Percentiles rank a stretch among this genome's conserved stretches.
Conservation (phyloP, 345 rosid genomes). For the Linum lewisii region DNA sequence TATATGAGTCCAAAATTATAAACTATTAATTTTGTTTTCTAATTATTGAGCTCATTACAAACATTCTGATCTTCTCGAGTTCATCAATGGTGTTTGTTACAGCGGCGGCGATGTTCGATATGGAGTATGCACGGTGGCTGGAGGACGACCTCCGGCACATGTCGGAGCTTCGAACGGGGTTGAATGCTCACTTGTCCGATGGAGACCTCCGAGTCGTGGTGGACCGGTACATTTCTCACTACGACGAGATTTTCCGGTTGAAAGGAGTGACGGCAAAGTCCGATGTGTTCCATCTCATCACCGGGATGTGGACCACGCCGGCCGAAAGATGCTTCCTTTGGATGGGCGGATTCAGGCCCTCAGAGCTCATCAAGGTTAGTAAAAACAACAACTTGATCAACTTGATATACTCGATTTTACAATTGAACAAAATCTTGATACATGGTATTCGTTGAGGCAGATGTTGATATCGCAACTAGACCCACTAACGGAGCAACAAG, state of each 20-base stretch:
- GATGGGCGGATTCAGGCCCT: slow-evolving; percentile 97
- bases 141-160: slow-evolving; percentile 83
- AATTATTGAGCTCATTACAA: slow-evolving; percentile 4
- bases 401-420: no score
- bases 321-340: slow-evolving; percentile 96
- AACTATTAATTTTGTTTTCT: background rate
- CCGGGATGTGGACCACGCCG: slow-evolving; percentile 82
- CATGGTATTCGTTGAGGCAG: slow-evolving; percentile 21
- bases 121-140: slow-evolving; percentile 91
- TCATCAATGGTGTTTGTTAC: background rate
- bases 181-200: slow-evolving; percentile 70
- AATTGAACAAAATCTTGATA: background rate
- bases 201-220: slow-evolving; percentile 59
- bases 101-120: slow-evolving; percentile 89
- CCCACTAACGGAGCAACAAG: slow-evolving; percentile 82
- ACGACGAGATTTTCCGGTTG: slow-evolving; percentile 74
- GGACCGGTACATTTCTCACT: slow-evolving; percentile 72
- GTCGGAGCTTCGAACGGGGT: slow-evolving; percentile 65
- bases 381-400: background rate
- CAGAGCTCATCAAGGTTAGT: slow-evolving; percentile 82
- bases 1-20: background rate
- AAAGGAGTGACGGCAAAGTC: slow-evolving; percentile 60
- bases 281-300: slow-evolving; percentile 78
- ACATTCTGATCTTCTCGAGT: background rate
- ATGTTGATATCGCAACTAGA: slow-evolving; percentile 76